Percentiles rank a stretch among this genome's conserved stretches.
Evolutionary conservation across 345 rosid species (phyloP).

Genomic region (Lepidium sativum): DNA sequence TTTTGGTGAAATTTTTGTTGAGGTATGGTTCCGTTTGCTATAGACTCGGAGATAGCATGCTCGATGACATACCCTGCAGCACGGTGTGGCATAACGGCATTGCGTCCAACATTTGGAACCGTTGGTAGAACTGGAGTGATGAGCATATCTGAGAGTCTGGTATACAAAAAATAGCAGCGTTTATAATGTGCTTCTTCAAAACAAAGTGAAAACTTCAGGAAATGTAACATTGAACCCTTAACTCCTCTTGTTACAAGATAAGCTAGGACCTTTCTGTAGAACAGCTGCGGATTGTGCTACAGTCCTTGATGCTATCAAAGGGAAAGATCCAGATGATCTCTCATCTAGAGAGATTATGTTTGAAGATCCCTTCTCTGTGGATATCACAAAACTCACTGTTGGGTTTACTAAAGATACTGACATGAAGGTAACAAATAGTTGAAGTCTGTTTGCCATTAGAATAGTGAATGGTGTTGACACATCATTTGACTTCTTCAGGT

Average conservation of each 20-base stretch:
- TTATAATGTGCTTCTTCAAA: not conserved
- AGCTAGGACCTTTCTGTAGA: conserved; percentile 70
- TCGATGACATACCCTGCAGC: conserved; percentile 77
- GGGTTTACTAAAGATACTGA: conserved; percentile 85
- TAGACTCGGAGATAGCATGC: conserved; percentile 92
- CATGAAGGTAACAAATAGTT: conserved; percentile 65
- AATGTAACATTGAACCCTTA: not conserved
- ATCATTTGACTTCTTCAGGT: too few species aligned
- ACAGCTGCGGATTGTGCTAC: conserved; percentile 49
- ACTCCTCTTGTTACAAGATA: conserved; percentile 47
- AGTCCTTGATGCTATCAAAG: conserved; percentile 56
- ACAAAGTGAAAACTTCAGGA: not conserved
- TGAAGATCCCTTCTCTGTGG: conserved; percentile 62
- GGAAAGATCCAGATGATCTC: conserved; percentile 69
- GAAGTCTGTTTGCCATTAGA: too few species aligned
- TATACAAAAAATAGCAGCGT: not conserved
- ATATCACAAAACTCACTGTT: conserved; percentile 66
- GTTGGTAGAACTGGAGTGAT: conserved; percentile 81
- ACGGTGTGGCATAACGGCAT: conserved; percentile 74
- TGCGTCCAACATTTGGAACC: conserved; percentile 79
- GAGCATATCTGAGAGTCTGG: conserved; percentile 90
- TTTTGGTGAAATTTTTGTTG: not conserved
- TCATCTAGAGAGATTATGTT: conserved; percentile 68
- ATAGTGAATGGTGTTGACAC: too few species aligned
- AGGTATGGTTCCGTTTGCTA: conserved; percentile 90